Base-by-base conservation (phyloP, 164 flowering plant genomes). In the Nymphaea colorata region DNA sequence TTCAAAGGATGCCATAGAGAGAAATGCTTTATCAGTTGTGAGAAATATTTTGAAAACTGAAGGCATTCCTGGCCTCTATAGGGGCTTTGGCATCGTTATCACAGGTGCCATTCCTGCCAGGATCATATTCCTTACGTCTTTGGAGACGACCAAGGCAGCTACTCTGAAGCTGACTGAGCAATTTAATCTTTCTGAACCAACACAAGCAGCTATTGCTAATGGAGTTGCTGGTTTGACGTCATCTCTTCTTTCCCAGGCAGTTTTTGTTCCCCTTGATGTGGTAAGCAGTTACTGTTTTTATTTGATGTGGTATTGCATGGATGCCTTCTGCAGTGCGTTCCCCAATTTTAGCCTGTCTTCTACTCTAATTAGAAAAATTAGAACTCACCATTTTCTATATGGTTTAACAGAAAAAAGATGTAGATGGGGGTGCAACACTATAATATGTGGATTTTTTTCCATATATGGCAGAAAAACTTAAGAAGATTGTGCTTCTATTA, bases 221-320 rank as follows among this genome's bases (percentile, higher is more conserved):
- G 99, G 98, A 17, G 10, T 87, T 75, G 99, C 91, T 73, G 99
- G 99, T 74, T 85, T 94, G 98, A 72, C 80, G n/a, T 83, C 89
- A 47, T 85, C 99, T 59, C 82, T 91, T 59, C 77, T 79, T 75
- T 70, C 99, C 55, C 99, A 94, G 75, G 82, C 85, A 61, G 88
- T 88, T 4, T 94, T 91, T 86, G 98, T 91, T 79, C 99, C 99
- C 8, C 80, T 94, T 76, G 99, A 94, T 77, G 96, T 94, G 93
- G 98, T 93, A 81, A 68, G 36, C 36, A 25, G 85, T 64, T 64
- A 18, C 61, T 55, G 11, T 51, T 64, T 55, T 15, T 47, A 12
- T 12, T 47, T 47, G 55, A 47, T 47, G 2, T 47, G 7, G 3
- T 47, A 47, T 7, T 12, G 12, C 55, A 47, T 47, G 55, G 55